Conservation (phyloP, 805 yeast species). For the Yamadazyma sp. region DNA sequence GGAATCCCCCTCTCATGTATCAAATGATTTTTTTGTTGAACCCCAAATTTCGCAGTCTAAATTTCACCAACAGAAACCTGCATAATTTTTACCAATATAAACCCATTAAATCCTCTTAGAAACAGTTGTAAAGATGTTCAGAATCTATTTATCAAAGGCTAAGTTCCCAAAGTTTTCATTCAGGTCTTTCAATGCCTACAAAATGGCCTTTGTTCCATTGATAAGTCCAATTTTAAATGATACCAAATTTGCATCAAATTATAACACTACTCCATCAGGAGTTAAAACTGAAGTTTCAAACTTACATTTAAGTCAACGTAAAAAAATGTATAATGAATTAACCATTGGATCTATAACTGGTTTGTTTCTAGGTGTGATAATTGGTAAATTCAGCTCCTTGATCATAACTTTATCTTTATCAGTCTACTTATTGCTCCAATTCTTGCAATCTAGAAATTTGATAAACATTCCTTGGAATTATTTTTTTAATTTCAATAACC, state of each 20-base stretch:
- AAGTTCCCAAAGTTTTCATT: slow-evolving; percentile 11
- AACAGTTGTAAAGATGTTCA: slow-evolving; percentile 14
- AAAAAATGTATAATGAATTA: slow-evolving; percentile 50
- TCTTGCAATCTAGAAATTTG: slow-evolving; percentile 54
- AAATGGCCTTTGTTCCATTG: slow-evolving; percentile 12
- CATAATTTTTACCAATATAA: too few species aligned
- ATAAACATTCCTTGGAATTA: slow-evolving; percentile 45
- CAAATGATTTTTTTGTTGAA: too few species aligned
- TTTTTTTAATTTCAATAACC: slow-evolving; percentile 29
- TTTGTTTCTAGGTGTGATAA: slow-evolving; percentile 52
- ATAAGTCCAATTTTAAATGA: slow-evolving; percentile 10
- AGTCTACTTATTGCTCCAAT: slow-evolving; percentile 44
- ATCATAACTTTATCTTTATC: slow-evolving; percentile 51
- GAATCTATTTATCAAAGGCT: slow-evolving; percentile 8
- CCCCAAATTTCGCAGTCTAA: too few species aligned
- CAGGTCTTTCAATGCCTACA: slow-evolving; percentile 7
- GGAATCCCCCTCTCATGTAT: too few species aligned
- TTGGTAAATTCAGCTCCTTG: slow-evolving; percentile 58
- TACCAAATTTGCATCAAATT: not conserved
- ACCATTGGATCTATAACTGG: slow-evolving; percentile 65
- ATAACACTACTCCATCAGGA: not conserved
- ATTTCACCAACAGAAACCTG: too few species aligned
- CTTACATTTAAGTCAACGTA: slow-evolving; percentile 18
- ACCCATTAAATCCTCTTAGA: too few species aligned
- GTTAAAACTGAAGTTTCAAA: not conserved